Evolutionary conservation across 2,329 filamentous ascomycete genomes (phyloP).

Genomic region (Fusarium sp.): DNA sequence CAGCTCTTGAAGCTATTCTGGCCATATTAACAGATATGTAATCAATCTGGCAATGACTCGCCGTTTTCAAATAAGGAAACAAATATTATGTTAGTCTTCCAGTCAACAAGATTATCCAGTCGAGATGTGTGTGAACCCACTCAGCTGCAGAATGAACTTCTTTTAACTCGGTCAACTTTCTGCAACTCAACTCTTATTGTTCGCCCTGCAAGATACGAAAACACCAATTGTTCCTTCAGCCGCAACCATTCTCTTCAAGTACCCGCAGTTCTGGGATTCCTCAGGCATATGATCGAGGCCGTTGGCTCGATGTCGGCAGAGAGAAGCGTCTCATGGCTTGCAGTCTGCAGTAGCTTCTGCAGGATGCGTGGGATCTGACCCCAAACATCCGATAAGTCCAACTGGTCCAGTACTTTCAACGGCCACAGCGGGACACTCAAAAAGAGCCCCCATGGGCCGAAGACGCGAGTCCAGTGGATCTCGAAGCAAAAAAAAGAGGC

Average conservation of each 20-base stretch:
- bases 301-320: constrained; percentile 31
- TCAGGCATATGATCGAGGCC: constrained; percentile 18
- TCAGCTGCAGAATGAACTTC: constrained; percentile 17
- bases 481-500: constrained; percentile 10
- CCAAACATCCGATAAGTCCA: constrained; percentile 31
- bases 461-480: constrained; percentile 29
- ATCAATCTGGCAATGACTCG: constrained; percentile 6
- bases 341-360: constrained; percentile 26
- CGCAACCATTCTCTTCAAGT: constrained; percentile 14
- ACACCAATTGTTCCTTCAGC: constrained; percentile 10
- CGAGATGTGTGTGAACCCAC: constrained; percentile 7
- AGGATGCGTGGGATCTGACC: constrained; percentile 36
- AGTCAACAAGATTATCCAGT: constrained; percentile 3
- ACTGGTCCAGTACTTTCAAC: constrained; percentile 30
- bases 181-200: constrained; percentile 19
- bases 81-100: not conserved
- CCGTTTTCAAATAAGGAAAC: not conserved
- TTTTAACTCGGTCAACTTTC: constrained; percentile 29
- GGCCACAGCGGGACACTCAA: constrained; percentile 2
- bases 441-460: constrained; percentile 11
- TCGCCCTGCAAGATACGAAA: not conserved
- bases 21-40: not conserved
- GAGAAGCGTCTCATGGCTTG: constrained; percentile 35
- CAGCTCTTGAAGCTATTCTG: not conserved
- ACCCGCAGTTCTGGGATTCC: constrained; percentile 6